Base-by-base conservation (phyloP, 164 flowering plant genomes). In the Nelumbo lutea region DNA sequence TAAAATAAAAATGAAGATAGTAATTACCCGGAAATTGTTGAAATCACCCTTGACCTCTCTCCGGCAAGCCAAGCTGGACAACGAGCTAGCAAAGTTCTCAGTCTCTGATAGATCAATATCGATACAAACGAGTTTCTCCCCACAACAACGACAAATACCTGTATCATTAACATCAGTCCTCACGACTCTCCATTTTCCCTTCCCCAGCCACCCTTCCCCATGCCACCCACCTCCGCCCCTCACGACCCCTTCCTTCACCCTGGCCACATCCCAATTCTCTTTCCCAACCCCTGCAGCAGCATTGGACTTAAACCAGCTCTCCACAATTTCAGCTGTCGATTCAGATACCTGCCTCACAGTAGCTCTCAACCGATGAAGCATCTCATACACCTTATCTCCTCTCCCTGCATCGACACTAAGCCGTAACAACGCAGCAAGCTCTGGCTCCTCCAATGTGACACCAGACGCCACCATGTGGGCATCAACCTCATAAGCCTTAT, bases 31-130 rank as follows among this genome's bases (percentile, higher is more conserved):
- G 74, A 92, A 95, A 38, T 44, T 51, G 40, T 66, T 44, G 79
- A 96, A 96, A 67, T 80, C 73, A 62, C 79, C 82, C 77, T 43
- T 82, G 57, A 69, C 81, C 78, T 92, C 98, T 70, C 66, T 83
- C 68, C 83, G 53, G 67, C 79, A 77, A 74, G 97, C 99, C 82
- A 96, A 83, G 41, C 51, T 75, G 9, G 84, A 59, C 70, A 96
- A 74, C 9, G 93, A 88, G 62, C 59, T 76, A 58, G 95, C 90
- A 79, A 96, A 96, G 50, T 84, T 86, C 67, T 86, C 86, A 0
- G 97, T 93, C 79, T 96, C 99, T 50, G 56, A 61, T 9, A 97
- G 93, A 81, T 93, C 95, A 72, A 93, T 89, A 79, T 96, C 99
- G 52, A 96, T 88, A 61, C 83, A 87, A 62, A 84, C 99, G 70